These are phyloP conservation scores for Sarcomyxa edulis DNA, from an alignment of 768 basidiomycete genomes.

Conservation along the genomic window DNA sequence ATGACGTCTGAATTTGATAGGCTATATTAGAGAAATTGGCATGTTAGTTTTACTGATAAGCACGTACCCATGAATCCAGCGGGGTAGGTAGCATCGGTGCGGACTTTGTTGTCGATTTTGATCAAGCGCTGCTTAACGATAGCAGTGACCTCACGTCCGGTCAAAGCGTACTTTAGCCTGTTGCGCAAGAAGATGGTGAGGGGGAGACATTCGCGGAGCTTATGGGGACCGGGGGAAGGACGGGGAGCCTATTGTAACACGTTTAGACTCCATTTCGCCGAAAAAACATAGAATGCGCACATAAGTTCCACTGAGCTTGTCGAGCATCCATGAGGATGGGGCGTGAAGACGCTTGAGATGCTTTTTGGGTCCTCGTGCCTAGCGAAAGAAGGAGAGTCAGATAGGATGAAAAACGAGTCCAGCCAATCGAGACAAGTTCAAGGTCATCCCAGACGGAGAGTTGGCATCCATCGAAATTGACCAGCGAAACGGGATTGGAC, in stretches of 20 bases:
- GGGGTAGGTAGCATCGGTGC: conserved; percentile 96
- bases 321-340: conserved; percentile 99
- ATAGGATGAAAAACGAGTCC: too few relatives aligned
- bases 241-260: conserved; percentile 69
- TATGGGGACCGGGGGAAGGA: conserved; percentile 98
- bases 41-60: not conserved
- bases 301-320: conserved; percentile 95
- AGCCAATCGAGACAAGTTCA: not conserved
- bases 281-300: conserved; percentile 40
- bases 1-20: conserved; percentile 68
- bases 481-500: too few relatives aligned
- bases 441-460: conserved; percentile 1
- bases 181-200: conserved; percentile 97
- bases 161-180: conserved; percentile 98
- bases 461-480: conserved; percentile 2
- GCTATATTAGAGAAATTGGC: not conserved
- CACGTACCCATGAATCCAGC: conserved; percentile 93
- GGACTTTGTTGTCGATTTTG: conserved; percentile 98
- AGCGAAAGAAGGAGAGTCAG: conserved; percentile 8
- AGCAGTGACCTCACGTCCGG: conserved; percentile 89
- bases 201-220: conserved; percentile 96
- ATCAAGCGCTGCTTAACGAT: conserved; percentile 96
- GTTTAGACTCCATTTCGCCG: not conserved
- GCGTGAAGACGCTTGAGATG: conserved; percentile 97
- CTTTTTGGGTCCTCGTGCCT: conserved; percentile 99